These are phyloP conservation scores for Kuraishia hungarica DNA, from an alignment of 805 yeast species.

Conservation along the genomic window DNA sequence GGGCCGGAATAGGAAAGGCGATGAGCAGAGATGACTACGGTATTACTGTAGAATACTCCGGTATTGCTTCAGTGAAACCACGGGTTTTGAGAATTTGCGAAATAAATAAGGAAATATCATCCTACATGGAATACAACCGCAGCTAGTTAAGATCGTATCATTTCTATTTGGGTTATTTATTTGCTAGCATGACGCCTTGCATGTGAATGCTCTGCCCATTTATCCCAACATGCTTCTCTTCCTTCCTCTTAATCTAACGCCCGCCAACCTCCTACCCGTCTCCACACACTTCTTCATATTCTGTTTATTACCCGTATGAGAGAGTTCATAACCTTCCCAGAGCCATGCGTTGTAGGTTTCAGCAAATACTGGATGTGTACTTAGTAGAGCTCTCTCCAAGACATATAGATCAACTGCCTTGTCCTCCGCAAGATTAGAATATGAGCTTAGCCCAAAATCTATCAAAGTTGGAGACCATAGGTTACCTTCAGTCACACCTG, in stretches of 20 bases:
- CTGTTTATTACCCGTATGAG: slow-evolving; percentile 24
- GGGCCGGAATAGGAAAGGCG: not conserved
- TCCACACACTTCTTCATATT: slow-evolving; percentile 39
- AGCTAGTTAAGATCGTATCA: no score
- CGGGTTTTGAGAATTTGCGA: no score
- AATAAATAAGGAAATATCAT: no score
- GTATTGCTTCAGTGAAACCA: no score
- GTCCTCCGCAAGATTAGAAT: slow-evolving; percentile 72
- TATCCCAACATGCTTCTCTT: slow-evolving; percentile 91
- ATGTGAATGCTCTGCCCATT: not conserved
- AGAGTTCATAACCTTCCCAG: slow-evolving; percentile 54
- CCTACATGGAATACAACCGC: no score
- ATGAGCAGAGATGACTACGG: no score
- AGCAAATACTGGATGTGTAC: slow-evolving; percentile 81
- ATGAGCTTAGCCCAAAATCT: slow-evolving; percentile 86
- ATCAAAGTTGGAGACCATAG: slow-evolving; percentile 49
- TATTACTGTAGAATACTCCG: no score
- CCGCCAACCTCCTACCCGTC: slow-evolving; percentile 58
- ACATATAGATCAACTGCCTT: slow-evolving; percentile 97
- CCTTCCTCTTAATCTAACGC: slow-evolving; percentile 86
- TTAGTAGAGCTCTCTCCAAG: slow-evolving; percentile 79
- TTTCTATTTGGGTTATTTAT: not conserved
- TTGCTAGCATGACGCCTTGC: no score
- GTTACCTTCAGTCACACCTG: slow-evolving; percentile 10
- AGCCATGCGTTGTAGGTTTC: slow-evolving; percentile 59